Evolutionary conservation across 2,329 filamentous ascomycete genomes (phyloP), one percentile per base, ranked within the genome.

Genomic region (Septoria petroselini): DNA sequence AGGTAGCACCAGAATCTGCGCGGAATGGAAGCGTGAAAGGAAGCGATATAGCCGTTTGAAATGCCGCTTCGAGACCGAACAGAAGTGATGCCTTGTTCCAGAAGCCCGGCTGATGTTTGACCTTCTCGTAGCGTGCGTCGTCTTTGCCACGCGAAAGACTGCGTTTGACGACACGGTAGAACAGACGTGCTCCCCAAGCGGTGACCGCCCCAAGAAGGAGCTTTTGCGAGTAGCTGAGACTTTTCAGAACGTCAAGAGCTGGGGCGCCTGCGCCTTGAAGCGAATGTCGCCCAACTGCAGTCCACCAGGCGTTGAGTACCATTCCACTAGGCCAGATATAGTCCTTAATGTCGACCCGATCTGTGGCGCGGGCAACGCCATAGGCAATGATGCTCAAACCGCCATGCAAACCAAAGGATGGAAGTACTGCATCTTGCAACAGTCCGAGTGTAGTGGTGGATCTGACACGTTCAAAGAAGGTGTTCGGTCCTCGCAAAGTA

Each of bases 281-380:
- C 8, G 80, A 68, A 4, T 73, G 74, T n/a, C 72, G 69, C 11
- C 79, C 78, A 34, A 83, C 65, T 17, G 80, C 78, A 47, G 72
- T 76, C 76, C 78, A 82, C 80, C 80, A 83, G 5, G 78, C 79
- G 60, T 81, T 82, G 49, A 71, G 64, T 7, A 82, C 73, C 58
- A 61, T 54, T 33, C 58, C 58, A 31, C 49, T 58, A 11, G 56
- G 49, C 56, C 56, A 82, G 4, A 80, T 65, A 70, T 75, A 79
- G 62, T 84, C 80, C 59, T 83, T 84, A n/a, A 74, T 69, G 48
- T 83, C 80, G 7, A 78, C 73, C n/a, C 73, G 71, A 58, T 80
- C 65, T 6, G 77, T 79, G 41, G 75, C 71, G 18, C 77, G 70
- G 1, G 76, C 76, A 23, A 73, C 68, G 7, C 71, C 71, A 59